phyloP scores from a whole-genome alignment of 2,329 filamentous ascomycete genomes.

The Pezicula radicicola region DNA sequence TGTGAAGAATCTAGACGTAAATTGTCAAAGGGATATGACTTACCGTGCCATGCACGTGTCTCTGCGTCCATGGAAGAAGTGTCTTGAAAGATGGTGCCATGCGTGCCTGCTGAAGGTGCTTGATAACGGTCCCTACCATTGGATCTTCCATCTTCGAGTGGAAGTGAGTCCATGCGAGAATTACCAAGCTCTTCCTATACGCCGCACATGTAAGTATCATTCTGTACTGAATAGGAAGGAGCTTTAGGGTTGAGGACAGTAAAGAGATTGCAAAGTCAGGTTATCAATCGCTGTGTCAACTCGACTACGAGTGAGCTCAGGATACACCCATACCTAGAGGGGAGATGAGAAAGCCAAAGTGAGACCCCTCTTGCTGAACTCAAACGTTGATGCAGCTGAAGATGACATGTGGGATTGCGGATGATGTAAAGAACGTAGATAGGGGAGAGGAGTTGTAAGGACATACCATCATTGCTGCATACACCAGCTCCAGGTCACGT shows the following conservation, averaged over 20 bases:
- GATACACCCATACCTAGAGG: too few species aligned
- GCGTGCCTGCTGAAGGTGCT: not conserved
- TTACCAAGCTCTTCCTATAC: conserved; percentile 9
- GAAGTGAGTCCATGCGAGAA: conserved; percentile 5
- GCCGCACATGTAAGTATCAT: not conserved
- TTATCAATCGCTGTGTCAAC: too few species aligned
- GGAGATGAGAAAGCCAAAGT: too few species aligned
- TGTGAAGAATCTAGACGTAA: not conserved
- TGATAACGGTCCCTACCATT: not conserved
- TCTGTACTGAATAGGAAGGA: not conserved
- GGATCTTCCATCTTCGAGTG: conserved; percentile 3
- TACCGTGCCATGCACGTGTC: not conserved
- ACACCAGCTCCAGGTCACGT: conserved; percentile 3
- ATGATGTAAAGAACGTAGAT: not conserved
- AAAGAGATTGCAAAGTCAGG: not conserved
- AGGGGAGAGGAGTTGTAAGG: not conserved
- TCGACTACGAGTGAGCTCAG: too few species aligned
- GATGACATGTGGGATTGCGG: too few species aligned
- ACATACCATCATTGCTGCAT: conserved; percentile 25
- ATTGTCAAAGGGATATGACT: not conserved
- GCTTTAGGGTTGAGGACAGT: not conserved
- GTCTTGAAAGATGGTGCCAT: not conserved
- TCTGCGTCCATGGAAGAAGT: not conserved
- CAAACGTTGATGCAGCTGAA: too few species aligned
- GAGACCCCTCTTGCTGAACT: too few species aligned